A percentile compares a stretch with the other conserved stretches of the same genome.
phyloP scores from a whole-genome alignment of 2,329 filamentous ascomycete genomes.

The Ophiostoma sp. region DNA sequence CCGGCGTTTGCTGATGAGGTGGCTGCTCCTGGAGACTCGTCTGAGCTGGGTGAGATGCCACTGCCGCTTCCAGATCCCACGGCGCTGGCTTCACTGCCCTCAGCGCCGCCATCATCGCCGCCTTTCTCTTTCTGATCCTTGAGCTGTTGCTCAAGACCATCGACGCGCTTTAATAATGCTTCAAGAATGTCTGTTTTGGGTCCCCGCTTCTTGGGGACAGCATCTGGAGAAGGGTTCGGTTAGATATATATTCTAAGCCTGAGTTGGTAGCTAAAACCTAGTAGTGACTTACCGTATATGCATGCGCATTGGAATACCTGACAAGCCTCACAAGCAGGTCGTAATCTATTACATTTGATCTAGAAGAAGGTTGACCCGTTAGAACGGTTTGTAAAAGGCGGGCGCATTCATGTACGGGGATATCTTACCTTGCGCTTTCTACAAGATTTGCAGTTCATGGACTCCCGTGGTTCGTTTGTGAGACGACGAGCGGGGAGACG shows the following conservation, averaged over 20 bases:
- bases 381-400: neutral
- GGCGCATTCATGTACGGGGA: neutral
- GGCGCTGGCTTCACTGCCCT: constrained; percentile 32
- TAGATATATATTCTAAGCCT: neutral
- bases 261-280: neutral
- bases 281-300: constrained; percentile 69
- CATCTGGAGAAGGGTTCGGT: constrained; percentile 57
- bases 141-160: constrained; percentile 77
- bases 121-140: constrained; percentile 61
- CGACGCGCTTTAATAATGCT: constrained; percentile 78
- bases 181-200: constrained; percentile 89
- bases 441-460: constrained; percentile 96
- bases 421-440: constrained; percentile 78
- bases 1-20: neutral
- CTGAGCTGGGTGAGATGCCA: constrained; percentile 24
- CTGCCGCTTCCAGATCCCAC: constrained; percentile 32
- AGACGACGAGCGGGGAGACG: constrained; percentile 69
- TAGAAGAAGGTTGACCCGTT: constrained; percentile 39
- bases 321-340: constrained; percentile 84
- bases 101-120: constrained; percentile 28
- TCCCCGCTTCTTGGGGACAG: constrained; percentile 83
- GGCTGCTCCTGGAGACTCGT: neutral
- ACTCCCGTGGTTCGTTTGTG: constrained; percentile 77
- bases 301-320: constrained; percentile 87
- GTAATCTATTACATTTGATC: constrained; percentile 90